Conservation (phyloP, 1,139 yeast species). For the Meyerozyma guilliermondii region DNA sequence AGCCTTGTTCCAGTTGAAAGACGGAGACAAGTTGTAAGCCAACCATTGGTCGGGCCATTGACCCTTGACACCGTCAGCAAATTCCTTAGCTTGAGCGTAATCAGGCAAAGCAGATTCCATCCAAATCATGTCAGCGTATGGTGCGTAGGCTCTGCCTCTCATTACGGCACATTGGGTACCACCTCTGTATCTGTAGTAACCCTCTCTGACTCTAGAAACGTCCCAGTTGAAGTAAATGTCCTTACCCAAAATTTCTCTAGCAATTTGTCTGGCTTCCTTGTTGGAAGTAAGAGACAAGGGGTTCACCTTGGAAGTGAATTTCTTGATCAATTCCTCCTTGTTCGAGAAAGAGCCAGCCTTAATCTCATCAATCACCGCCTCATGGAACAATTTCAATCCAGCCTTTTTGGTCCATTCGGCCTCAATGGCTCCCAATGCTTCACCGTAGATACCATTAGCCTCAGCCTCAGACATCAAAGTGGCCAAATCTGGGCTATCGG, state of each 20-base stretch:
- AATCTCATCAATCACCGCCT: slow-evolving; percentile 86
- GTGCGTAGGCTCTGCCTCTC: slow-evolving; percentile 95
- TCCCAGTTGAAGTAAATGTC: slow-evolving; percentile 96
- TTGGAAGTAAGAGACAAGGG: slow-evolving; percentile 75
- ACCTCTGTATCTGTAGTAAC: slow-evolving; percentile 93
- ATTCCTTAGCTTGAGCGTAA: slow-evolving; percentile 88
- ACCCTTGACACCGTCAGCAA: slow-evolving; percentile 84
- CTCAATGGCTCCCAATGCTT: slow-evolving; percentile 67
- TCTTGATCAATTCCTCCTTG: slow-evolving; percentile 59
- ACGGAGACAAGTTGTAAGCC: slow-evolving; percentile 93
- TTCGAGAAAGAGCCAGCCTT: slow-evolving; percentile 54
- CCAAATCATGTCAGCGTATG: slow-evolving; percentile 95
- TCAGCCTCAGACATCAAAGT: slow-evolving; percentile 83
- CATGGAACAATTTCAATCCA: slow-evolving; percentile 82
- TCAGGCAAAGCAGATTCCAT: slow-evolving; percentile 98
- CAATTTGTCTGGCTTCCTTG: slow-evolving; percentile 76
- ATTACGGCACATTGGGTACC: slow-evolving; percentile 97
- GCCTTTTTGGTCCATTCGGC: slow-evolving; percentile 81
- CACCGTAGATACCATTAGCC: slow-evolving; percentile 65
- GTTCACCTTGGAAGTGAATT: slow-evolving; percentile 64
- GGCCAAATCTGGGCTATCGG: slow-evolving; percentile 68
- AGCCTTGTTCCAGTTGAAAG: slow-evolving; percentile 97
- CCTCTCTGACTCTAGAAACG: slow-evolving; percentile 92
- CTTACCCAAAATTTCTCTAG: slow-evolving; percentile 72
- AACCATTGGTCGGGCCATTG: slow-evolving; percentile 88